Evolutionary conservation across 1,284 basidiomycete species (phyloP).

Genomic region (Cutaneotrichosporon arboriforme): DNA sequence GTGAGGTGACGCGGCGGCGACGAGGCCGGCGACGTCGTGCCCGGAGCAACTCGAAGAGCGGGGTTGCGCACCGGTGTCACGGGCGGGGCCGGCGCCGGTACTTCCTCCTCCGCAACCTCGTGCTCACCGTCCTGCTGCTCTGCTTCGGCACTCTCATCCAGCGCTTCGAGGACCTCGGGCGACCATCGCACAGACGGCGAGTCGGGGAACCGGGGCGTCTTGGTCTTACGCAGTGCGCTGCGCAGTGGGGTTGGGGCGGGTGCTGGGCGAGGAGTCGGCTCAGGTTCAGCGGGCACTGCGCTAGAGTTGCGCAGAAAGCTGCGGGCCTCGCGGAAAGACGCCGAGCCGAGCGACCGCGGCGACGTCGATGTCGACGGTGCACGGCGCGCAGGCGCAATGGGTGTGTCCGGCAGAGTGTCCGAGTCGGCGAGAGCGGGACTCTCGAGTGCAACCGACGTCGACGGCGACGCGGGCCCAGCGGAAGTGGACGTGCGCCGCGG

Average conservation of each 20-base stretch:
- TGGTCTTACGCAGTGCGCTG: neutral
- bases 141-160: neutral
- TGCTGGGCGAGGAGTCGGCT: no score
- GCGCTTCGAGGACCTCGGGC: slow-evolving; percentile 2
- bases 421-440: slow-evolving; percentile 1
- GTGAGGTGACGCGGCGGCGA: neutral
- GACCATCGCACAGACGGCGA: slow-evolving; percentile 1
- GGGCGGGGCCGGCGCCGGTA: neutral
- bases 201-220: neutral
- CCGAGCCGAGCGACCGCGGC: neutral
- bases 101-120: neutral
- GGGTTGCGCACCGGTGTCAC: neutral
- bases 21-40: slow-evolving; percentile 5
- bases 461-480: no score
- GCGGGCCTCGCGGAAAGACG: slow-evolving; percentile 1
- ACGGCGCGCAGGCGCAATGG: neutral
- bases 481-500: no score
- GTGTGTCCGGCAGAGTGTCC: slow-evolving; percentile 5
- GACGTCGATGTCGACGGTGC: neutral
- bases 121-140: neutral
- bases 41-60: neutral
- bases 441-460: neutral
- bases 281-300: neutral
- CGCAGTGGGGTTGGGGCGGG: slow-evolving; percentile 1
- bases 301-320: neutral